Base-by-base conservation (phyloP, 345 rosid genomes). In the Cardamine chenopodiifolia region DNA sequence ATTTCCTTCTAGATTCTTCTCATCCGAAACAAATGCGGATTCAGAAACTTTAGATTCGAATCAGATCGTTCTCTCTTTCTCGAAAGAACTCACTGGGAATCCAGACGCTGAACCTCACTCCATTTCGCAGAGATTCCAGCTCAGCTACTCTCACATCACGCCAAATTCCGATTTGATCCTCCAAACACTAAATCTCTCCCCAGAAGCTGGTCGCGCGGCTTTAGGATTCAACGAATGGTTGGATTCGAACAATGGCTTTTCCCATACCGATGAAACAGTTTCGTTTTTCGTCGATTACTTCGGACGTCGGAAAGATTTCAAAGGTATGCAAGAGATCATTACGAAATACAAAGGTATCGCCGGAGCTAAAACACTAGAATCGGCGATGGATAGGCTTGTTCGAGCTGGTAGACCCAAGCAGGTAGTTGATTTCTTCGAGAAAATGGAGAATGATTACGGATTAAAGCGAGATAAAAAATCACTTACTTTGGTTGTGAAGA, bases 291-390 rank as follows among this genome's bases (percentile, higher is more conserved):
- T 85, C 8, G 96, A 95, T 75, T 92, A 86, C 82, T 84, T 92
- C 9, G 99, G 99, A n/a, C 83, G 97, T 55, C 83, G 96, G 55
- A 95, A 84, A 66, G 99, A 95, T 85, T 90, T 95, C 86, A 89
- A 90, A 78, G 93, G 92, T 7, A 80, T 84, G 66, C 85, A 81
- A 31, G 96, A 92, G 29, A n/a, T 95, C 17, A 82, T 92, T 20
- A 37, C 78, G 13, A 78, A 76, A 8, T 82, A 84, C 77, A 89
- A 78, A 66, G 82, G 79, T 57, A 76, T 92, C 28, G 66, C 72
- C 8, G 96, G 98, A 25, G 35, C 56, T 34, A 89, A 84, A 77
- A 79, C 87, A 2, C 58, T 92, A 3, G 81, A 76, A 49, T 86
- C 90, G 0, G 83, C 82, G 49, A 70, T 95, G 64, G 91, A 90